Evolutionary conservation across 1,284 basidiomycete species (phyloP).

Genomic region (Pascua sp.): DNA sequence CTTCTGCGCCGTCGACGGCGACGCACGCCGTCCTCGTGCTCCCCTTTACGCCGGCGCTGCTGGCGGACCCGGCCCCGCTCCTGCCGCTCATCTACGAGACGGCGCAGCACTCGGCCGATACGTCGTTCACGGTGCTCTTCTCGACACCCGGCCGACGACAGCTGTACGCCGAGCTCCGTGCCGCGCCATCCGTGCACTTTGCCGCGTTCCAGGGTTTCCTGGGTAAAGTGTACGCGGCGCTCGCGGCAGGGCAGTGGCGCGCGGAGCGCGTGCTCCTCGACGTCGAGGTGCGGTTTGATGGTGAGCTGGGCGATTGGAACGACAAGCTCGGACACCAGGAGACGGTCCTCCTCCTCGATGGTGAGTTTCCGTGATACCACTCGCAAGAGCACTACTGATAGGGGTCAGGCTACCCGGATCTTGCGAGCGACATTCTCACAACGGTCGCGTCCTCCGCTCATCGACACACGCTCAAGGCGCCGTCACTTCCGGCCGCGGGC

Average conservation of each 20-base stretch:
- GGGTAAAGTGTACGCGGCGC: conserved; percentile 39
- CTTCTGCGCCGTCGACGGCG: too few relatives aligned
- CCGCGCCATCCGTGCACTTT: conserved; percentile 28
- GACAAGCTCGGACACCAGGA: conserved; percentile 18
- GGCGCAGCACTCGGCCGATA: conserved; percentile 16
- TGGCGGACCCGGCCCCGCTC: conserved; percentile 23
- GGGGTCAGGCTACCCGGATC: conserved; percentile 1
- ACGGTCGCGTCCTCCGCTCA: background rate
- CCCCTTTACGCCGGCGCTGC: conserved; percentile 32
- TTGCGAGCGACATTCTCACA: conserved; percentile 5
- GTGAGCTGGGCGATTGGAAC: conserved; percentile 28
- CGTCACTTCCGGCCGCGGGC: background rate
- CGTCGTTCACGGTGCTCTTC: conserved; percentile 32
- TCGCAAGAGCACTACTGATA: background rate
- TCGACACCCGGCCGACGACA: conserved; percentile 25
- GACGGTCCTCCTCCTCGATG: conserved; percentile 18
- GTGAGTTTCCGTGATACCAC: conserved; percentile 3
- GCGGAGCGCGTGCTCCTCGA: conserved; percentile 37
- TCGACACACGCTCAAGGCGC: background rate
- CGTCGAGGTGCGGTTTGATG: conserved; percentile 45
- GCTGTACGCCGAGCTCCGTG: conserved; percentile 25
- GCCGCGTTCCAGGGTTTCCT: conserved; percentile 40
- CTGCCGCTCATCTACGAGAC: conserved; percentile 23
- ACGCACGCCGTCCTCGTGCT: conserved; percentile 27
- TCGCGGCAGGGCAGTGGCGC: conserved; percentile 40